These are phyloP conservation scores for Lachnellula suecica DNA, from an alignment of 2,329 filamentous ascomycete species.

Conservation along the genomic window DNA sequence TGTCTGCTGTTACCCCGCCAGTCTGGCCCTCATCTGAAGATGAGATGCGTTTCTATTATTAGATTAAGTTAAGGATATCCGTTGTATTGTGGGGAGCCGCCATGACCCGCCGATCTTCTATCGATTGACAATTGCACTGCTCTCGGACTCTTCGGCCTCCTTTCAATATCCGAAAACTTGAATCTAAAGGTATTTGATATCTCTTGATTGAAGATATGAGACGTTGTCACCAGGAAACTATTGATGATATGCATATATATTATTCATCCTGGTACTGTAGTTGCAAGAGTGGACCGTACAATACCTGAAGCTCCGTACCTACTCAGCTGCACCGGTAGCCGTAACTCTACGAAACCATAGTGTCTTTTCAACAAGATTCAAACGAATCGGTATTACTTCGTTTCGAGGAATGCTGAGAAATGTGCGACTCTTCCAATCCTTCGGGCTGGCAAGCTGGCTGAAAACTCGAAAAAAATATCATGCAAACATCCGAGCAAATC, in stretches of 20 bases:
- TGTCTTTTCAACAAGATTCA: not conserved
- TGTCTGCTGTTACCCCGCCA: not conserved
- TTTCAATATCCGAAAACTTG: not conserved
- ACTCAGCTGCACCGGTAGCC: no score
- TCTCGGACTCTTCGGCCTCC: not conserved
- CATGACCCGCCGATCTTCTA: not conserved
- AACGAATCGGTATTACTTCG: not conserved
- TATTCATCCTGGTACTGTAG: no score
- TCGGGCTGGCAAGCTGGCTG: not conserved
- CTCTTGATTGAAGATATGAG: not conserved
- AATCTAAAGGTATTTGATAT: not conserved
- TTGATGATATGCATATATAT: not conserved
- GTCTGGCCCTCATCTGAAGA: not conserved
- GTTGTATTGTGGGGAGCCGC: not conserved
- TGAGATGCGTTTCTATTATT: not conserved
- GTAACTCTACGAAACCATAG: no score
- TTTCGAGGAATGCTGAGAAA: no score
- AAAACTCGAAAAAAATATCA: not conserved
- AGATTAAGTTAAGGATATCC: not conserved
- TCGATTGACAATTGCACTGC: no score
- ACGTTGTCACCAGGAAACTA: not conserved
- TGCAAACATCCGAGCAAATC: not conserved
- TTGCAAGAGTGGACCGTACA: no score
- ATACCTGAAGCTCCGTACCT: no score
- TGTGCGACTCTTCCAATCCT: not conserved